Percentiles rank a stretch among this genome's conserved stretches.
phyloP scores from a whole-genome alignment of 257 asterid genomes.

The Nicotiana tomentosiformis region DNA sequence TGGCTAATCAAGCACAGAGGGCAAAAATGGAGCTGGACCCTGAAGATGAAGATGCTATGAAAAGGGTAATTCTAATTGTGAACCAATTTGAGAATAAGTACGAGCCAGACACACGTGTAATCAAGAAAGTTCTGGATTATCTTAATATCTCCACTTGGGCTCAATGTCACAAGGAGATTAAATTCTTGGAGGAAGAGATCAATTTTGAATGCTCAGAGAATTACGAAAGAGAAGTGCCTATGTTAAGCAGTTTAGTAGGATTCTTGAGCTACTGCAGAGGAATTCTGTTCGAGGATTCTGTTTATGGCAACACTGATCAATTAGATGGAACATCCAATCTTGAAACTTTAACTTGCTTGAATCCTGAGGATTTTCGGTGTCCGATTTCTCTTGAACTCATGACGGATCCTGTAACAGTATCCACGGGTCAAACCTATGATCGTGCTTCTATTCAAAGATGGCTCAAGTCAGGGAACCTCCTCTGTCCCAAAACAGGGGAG shows the following conservation, averaged over 20 bases:
- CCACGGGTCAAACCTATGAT: conserved; percentile 77
- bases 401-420: conserved; percentile 72
- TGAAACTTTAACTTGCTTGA: conserved; percentile 42
- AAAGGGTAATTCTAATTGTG: conserved; percentile 39
- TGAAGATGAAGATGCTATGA: conserved; percentile 41
- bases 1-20: conserved; percentile 45
- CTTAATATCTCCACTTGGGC: conserved; percentile 47
- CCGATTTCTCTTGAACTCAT: conserved; percentile 71
- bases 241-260: conserved; percentile 49
- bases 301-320: conserved; percentile 25
- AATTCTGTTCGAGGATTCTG: conserved; percentile 42
- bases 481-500: conserved; percentile 74
- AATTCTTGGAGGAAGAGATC: conserved; percentile 45
- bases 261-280: conserved; percentile 65
- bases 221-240: conserved; percentile 36
- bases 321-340: conserved; percentile 27
- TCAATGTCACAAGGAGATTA: conserved; percentile 53
- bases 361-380: conserved; percentile 66
- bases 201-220: conserved; percentile 25
- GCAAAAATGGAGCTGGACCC: conserved; percentile 41
- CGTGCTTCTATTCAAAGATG: conserved; percentile 67
- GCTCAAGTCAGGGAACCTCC: conserved; percentile 56
- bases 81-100: conserved; percentile 59
- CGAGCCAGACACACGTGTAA: conserved; percentile 45
- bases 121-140: conserved; percentile 38